Evolutionary conservation across 2,329 filamentous ascomycete species (phyloP), one percentile per base, ranked within the genome.

Genomic region (Rhynchosporium secalis): DNA sequence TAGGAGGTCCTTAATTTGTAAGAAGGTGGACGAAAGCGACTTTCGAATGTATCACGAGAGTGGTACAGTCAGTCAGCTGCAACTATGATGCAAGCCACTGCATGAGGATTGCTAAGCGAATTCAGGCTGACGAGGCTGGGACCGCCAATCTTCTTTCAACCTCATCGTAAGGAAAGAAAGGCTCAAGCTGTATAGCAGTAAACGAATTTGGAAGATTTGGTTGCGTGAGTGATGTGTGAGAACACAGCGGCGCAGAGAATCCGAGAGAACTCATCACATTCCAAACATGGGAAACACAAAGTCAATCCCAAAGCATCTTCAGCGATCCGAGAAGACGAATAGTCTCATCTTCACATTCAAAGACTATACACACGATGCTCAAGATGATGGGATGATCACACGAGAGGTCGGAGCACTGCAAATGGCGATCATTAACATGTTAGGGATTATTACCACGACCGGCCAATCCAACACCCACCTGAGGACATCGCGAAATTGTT

Each of bases 311-410:
- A 55, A 49, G 40, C 56, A 59, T 41, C 45, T 62, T 6, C 56
- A 56, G 36, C 56, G 56, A 29, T 62, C 61, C 2, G 38, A 43
- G 3, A 52, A 60, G 48, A 62, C 61, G 4, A 59, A 60, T 40
- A 62, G 56, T 56, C 45, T 62, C 33, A 55, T 62, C 28, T 56
- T 59, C 20, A 62, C 56, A 10, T 59, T 47, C n/a, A 56, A 62
- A 29, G 61, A 62, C 51, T 62, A 54, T 38, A 62, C 56, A 13
- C n/a, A 55, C 28, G 41, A 59, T 49, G 61, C 61, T 33, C 61
- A 56, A 2, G 56, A 62, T 43, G 49, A 60, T 46, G 61, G 59
- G 41, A 60, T 56, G 29, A 62, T 62, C 28, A 28, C 43, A n/a
- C 52, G 56, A 54, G 56, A 60, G 33, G 43, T 56, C 6, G 51